Percentiles rank a stretch among this genome's conserved stretches.
phyloP scores from a whole-genome alignment of 2,329 filamentous ascomycete genomes.

The Monosporascus sp. region DNA sequence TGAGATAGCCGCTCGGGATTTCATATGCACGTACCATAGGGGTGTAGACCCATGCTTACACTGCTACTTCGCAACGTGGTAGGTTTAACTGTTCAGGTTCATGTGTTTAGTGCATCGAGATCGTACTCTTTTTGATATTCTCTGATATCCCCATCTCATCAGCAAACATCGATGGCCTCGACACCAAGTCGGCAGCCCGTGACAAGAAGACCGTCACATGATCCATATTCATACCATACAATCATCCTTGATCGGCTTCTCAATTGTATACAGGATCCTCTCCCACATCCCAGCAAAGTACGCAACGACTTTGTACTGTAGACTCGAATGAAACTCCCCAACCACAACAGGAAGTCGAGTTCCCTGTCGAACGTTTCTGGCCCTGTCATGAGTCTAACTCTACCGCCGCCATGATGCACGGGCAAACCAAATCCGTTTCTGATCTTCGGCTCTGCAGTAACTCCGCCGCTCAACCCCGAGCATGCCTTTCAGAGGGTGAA shows the following conservation, averaged over 20 bases:
- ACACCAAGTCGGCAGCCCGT: no score
- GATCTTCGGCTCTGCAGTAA: slow-evolving; percentile 32
- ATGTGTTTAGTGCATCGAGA: no score
- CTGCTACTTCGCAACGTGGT: no score
- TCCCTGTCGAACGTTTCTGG: not conserved
- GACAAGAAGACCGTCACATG: no score
- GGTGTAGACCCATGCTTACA: no score
- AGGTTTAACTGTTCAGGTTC: no score
- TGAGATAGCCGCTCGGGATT: no score
- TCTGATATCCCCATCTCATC: no score
- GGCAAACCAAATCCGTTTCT: slow-evolving; percentile 29
- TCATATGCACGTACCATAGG: no score
- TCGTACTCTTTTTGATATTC: no score
- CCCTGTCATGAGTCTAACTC: not conserved
- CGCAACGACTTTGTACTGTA: not conserved
- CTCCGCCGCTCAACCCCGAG: slow-evolving; percentile 33
- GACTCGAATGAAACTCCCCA: not conserved
- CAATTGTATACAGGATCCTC: not conserved
- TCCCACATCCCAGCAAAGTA: not conserved
- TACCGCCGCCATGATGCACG: not conserved
- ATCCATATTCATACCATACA: no score
- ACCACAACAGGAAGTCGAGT: not conserved
- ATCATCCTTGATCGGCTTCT: not conserved
- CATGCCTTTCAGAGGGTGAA: slow-evolving; percentile 30
- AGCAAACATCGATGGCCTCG: no score